These are phyloP conservation scores for Aspergillus proliferans DNA, from an alignment of 2,329 filamentous ascomycete genomes.

Conservation along the genomic window DNA sequence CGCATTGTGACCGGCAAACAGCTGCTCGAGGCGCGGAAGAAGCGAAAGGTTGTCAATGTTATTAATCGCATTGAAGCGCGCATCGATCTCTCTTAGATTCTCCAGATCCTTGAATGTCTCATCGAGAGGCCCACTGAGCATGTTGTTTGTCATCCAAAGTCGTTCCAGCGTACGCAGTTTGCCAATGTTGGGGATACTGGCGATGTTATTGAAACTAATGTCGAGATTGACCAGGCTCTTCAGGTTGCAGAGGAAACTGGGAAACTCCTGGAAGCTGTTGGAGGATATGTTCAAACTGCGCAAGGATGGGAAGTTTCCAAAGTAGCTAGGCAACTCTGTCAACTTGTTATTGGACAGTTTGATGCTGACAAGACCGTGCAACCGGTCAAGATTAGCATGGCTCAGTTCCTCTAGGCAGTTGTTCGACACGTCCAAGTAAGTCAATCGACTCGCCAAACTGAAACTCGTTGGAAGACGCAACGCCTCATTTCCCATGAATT, in stretches of 20 bases:
- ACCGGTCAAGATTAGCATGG: conserved; percentile 69
- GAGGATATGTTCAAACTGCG: conserved; percentile 88
- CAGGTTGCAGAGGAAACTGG: conserved; percentile 75
- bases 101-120: conserved; percentile 64
- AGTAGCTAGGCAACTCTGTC: conserved; percentile 70
- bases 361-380: conserved; percentile 75
- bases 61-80: conserved; percentile 85
- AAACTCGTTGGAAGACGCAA: conserved; percentile 78
- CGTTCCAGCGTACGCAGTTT: conserved; percentile 74
- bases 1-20: conserved; percentile 86
- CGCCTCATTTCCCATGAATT: conserved; percentile 90
- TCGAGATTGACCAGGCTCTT: conserved; percentile 84
- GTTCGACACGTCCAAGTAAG: conserved; percentile 89
- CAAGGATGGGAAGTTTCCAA: conserved; percentile 70
- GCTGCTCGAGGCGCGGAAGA: conserved; percentile 77
- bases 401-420: conserved; percentile 85
- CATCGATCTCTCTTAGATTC: conserved; percentile 81
- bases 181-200: conserved; percentile 70
- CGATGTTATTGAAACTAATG: conserved; percentile 92
- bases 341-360: conserved; percentile 92
- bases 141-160: conserved; percentile 93
- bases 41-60: conserved; percentile 82
- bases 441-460: conserved; percentile 71
- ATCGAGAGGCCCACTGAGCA: conserved; percentile 69
- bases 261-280: conserved; percentile 81